These are phyloP conservation scores for Durio zibethinus DNA, from an alignment of 345 rosid species.

Conservation along the genomic window DNA sequence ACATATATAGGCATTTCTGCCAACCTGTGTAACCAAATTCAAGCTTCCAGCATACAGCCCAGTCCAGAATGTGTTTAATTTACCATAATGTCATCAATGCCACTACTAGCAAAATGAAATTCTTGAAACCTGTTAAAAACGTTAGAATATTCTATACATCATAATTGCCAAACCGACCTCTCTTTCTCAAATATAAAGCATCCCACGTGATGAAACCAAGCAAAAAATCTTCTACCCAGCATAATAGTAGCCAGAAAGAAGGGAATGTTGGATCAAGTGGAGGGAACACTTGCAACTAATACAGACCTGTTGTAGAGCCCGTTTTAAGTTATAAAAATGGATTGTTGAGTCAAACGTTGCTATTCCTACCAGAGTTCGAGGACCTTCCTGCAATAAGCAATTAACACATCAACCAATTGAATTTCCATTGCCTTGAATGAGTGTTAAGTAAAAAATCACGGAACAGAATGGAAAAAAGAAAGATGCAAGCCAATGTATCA, in stretches of 20 bases:
- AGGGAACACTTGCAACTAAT: neutral
- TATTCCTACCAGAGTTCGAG: slow-evolving; percentile 92
- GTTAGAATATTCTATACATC: neutral
- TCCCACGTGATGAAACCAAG: neutral
- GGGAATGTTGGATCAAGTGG: neutral
- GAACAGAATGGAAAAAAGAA: neutral
- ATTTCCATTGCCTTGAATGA: neutral
- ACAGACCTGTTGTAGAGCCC: slow-evolving; percentile 73
- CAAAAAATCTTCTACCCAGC: neutral
- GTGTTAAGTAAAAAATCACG: too few species aligned
- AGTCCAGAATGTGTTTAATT: neutral
- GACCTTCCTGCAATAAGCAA: slow-evolving; percentile 79
- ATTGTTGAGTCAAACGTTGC: slow-evolving; percentile 96
- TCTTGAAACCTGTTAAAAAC: neutral
- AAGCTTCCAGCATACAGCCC: neutral
- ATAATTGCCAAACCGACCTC: neutral
- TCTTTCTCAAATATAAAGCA: neutral
- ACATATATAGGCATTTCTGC: neutral
- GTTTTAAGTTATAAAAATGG: slow-evolving; percentile 91
- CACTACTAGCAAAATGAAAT: neutral
- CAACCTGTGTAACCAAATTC: neutral
- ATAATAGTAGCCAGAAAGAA: neutral
- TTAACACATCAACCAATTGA: neutral
- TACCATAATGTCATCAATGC: neutral
- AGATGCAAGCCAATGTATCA: neutral